Percentiles rank a stretch among this genome's conserved stretches.
These are phyloP conservation scores for Cudoniella acicularis DNA, from an alignment of 495 filamentous ascomycete genomes.

Conservation along the genomic window DNA sequence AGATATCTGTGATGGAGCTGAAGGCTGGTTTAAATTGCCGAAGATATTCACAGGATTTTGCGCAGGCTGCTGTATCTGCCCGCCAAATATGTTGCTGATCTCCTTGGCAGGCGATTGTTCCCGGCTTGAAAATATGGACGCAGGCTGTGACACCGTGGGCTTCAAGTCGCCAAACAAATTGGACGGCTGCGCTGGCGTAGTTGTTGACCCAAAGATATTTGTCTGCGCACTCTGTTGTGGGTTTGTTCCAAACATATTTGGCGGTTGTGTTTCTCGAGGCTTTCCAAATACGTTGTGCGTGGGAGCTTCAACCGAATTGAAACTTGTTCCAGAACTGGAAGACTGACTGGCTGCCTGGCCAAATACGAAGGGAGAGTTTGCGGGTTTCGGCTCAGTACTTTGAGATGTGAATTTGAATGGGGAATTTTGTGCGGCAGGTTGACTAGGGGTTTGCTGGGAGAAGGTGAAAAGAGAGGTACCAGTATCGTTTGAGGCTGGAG, in stretches of 20 bases:
- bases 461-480: constrained; percentile 1
- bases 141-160: neutral
- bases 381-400: constrained; percentile 8
- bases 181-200: neutral
- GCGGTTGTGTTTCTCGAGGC: constrained; percentile 10
- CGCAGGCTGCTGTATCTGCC: constrained; percentile 5
- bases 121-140: neutral
- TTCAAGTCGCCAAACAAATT: constrained; percentile 1
- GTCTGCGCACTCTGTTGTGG: neutral
- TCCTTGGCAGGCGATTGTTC: neutral
- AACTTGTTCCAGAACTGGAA: neutral
- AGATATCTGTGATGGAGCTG: neutral
- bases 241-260: constrained; percentile 16
- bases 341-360: constrained; percentile 6
- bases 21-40: neutral
- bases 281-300: constrained; percentile 31
- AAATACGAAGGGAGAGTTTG: constrained; percentile 9
- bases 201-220: constrained; percentile 16
- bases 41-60: constrained; percentile 10
- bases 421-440: constrained; percentile 2
- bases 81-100: constrained; percentile 11
- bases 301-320: constrained; percentile 21
- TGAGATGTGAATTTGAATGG: constrained; percentile 11
- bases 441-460: neutral
- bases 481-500: neutral